Evolutionary conservation across 1,139 yeast genomes (phyloP).

Genomic region (Eremothecium coryli): DNA sequence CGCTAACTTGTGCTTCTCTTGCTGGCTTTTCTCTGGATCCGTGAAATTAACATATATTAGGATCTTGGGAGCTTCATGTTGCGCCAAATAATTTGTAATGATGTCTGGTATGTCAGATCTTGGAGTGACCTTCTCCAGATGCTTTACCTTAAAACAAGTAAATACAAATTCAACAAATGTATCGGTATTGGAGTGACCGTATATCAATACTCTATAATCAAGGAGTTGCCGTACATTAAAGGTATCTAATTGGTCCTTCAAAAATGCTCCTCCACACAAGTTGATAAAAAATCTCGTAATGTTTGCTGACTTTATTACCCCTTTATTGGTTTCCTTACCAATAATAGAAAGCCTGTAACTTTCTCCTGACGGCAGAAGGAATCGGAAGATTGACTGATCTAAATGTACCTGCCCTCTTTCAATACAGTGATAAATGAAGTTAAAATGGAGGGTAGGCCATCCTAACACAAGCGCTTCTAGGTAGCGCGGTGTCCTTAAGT

Average conservation of each 20-base stretch:
- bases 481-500: constrained; percentile 63
- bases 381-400: constrained; percentile 35
- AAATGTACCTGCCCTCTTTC: constrained; percentile 21
- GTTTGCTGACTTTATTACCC: constrained; percentile 29
- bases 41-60: constrained; percentile 2
- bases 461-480: constrained; percentile 80
- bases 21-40: constrained; percentile 1
- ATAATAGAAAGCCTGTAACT: constrained; percentile 18
- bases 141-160: constrained; percentile 19
- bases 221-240: constrained; percentile 10
- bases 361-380: constrained; percentile 66
- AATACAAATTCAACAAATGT: constrained; percentile 23
- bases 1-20: neutral
- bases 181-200: constrained; percentile 24
- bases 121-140: constrained; percentile 3
- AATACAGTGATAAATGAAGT: constrained; percentile 50
- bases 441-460: constrained; percentile 72
- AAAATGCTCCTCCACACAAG: constrained; percentile 16
- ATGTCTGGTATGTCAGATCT: neutral
- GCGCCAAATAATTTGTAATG: neutral
- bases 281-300: constrained; percentile 29
- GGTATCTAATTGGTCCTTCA: constrained; percentile 16
- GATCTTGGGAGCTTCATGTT: neutral
- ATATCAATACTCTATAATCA: constrained; percentile 17
- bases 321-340: constrained; percentile 10